phyloP scores from a whole-genome alignment of 129 eudicot species.

The Lactuca saligna region DNA sequence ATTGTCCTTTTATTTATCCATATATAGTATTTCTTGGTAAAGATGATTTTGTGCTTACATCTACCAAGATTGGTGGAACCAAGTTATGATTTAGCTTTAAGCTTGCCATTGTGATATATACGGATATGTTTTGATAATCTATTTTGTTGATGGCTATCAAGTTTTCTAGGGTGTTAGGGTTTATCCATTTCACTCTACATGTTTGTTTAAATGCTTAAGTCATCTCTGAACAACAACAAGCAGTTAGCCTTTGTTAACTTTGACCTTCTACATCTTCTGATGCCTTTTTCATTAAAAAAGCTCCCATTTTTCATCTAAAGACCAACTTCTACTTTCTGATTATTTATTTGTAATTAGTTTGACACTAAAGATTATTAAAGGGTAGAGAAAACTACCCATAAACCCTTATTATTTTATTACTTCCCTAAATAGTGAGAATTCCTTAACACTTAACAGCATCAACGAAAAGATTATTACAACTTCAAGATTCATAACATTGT shows the following conservation, averaged over 20 bases:
- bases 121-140: background rate
- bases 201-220: conserved; percentile 16
- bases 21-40: no score
- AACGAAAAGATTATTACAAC: no score
- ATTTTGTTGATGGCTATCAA: background rate
- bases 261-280: background rate
- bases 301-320: background rate
- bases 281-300: background rate
- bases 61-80: background rate
- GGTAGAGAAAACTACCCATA: no score
- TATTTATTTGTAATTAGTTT: no score
- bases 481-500: background rate
- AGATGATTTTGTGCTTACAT: background rate
- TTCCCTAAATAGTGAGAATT: no score
- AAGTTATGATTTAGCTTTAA: background rate
- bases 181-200: conserved; percentile 5
- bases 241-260: no score
- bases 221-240: background rate
- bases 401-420: no score
- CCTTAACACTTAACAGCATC: no score
- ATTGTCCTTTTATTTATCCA: background rate
- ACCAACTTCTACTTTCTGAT: background rate
- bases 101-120: background rate
- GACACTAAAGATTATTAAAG: no score
- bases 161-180: background rate